Base-by-base conservation (phyloP, 192 early-diverging fungal species). In the Coemansia asiatica region DNA sequence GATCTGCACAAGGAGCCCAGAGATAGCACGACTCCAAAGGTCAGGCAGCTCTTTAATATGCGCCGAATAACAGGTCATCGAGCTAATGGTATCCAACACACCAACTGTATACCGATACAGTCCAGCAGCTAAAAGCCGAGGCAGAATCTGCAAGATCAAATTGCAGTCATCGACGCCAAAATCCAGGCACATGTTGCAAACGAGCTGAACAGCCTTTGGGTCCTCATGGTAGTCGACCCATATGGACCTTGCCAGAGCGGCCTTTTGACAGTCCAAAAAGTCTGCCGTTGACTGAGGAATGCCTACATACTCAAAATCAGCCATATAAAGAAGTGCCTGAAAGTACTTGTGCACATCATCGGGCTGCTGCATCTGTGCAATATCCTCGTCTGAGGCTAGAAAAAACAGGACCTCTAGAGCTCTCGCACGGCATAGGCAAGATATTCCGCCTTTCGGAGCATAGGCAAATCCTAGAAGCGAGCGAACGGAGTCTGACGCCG, bases 121-220 rank as follows among this genome's bases (percentile, higher is more conserved):
- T 1, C 60, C 51, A 3, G 62, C 66, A 19, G 53, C 61, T 28
- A 83, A 51, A 26, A 91, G 72, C 4, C 75, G 74, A 26, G 82
- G 63, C 48, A 91, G 38, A 25, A 85, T 84, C 67, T 83, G 91
- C 64, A 84, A 76, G 76, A 89, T 81, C 31, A 91, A 71, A 23
- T 74, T 75, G 40, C 74, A 36, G 67, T 91, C 90, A 50, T 84
- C 67, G n/a, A 91, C 74, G 10, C 63, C 56, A 72, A 85, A 91
- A 66, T 91, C 90, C 31, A 91, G 60, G 58, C 89, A 91, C 49
- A 91, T 74, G 69, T 89, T 90, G 74, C 90, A 89, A 27, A 91
- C 84, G 16, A 91, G 77, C 63, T 88, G 83, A 5, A 80, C 74
- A 1, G 74, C 85, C 49, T 76, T 87, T 18, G 81, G 57, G 29